Base-by-base conservation (phyloP, 2,329 filamentous ascomycete genomes). In the Arthrinium puccinioides region DNA sequence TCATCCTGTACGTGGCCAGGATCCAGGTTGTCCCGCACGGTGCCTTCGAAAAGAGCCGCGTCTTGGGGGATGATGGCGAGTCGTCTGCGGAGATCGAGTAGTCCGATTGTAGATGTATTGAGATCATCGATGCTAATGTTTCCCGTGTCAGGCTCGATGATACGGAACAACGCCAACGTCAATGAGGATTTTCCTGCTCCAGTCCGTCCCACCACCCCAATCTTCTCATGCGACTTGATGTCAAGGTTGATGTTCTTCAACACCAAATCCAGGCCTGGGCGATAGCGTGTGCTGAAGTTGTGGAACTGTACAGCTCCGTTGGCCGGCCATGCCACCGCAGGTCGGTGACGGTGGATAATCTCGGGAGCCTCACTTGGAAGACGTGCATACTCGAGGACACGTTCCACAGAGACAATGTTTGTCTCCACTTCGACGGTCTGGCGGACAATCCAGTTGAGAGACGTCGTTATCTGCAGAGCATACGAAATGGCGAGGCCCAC, bases 401-500 rank as follows among this genome's bases (percentile, higher is more conserved):
- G 84, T 72, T 98, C 92, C 25, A 98, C 92, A 9, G 90, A 95
- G 31, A 98, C 90, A 54, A 98, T 98, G 63, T 98, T 98, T n/a
- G 90, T 97, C 70, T 98, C 94, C n/a, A 98, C 92, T 62, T 98
- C 94, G 23, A 98, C 92, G 0, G 89, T 96, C 64, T 98, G 92
- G 41, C 94, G 81, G 36, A 98, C 92, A 54, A 98, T 96, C 92
- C 92, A 98, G 69, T 97, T 98, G 53, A 98, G 75, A 24, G 89
- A 95, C 49, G 90, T 86, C 2, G 92, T 98, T 55, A 98, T 97
- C 66, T 96, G 87, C 45, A 98, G 74, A 26, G 89, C 92, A 63
- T 97, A 96, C 32, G 90, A 95, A 88, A 98, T 95, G 46, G 86
- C 80, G 53, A 98, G 70, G 68, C 94, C 94, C 36, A 97, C 89